A percentile compares a stretch with the other conserved stretches of the same genome.
phyloP scores from a whole-genome alignment of 768 basidiomycete genomes.

The Exsudoporus frostii region DNA sequence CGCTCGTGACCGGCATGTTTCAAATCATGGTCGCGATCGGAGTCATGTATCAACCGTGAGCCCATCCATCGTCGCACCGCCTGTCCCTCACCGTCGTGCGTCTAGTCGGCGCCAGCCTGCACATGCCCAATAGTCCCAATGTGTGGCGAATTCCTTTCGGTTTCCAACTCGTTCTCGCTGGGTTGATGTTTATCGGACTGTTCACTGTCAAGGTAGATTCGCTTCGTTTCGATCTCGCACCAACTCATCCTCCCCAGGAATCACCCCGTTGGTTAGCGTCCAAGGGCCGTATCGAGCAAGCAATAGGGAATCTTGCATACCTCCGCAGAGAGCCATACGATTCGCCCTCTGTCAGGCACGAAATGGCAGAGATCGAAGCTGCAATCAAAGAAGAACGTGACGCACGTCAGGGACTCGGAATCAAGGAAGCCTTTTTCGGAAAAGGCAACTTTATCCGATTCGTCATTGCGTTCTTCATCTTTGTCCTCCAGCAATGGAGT shows the following conservation, averaged over 20 bases:
- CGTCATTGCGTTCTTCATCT: slow-evolving; percentile 78
- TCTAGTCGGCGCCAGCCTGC: slow-evolving; percentile 57
- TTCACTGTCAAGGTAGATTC: slow-evolving; percentile 55
- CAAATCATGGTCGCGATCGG: slow-evolving; percentile 84
- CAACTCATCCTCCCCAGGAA: slow-evolving; percentile 41
- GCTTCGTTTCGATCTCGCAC: not conserved
- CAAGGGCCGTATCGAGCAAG: slow-evolving; percentile 52
- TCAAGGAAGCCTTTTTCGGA: slow-evolving; percentile 70
- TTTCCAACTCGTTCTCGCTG: slow-evolving; percentile 71
- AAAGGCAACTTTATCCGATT: slow-evolving; percentile 83
- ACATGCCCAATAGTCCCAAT: slow-evolving; percentile 43
- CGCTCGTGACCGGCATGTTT: slow-evolving; percentile 82
- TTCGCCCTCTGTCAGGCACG: slow-evolving; percentile 48
- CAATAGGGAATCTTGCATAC: slow-evolving; percentile 59
- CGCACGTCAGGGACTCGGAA: slow-evolving; percentile 60
- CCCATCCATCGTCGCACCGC: not conserved
- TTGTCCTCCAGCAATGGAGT: slow-evolving; percentile 78
- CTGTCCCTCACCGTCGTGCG: not conserved
- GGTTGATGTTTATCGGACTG: slow-evolving; percentile 64
- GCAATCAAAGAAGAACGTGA: slow-evolving; percentile 71
- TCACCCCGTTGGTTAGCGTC: slow-evolving; percentile 77
- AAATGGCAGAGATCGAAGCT: slow-evolving; percentile 80
- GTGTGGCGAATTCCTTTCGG: slow-evolving; percentile 76
- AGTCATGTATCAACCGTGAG: slow-evolving; percentile 78
- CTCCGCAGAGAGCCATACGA: slow-evolving; percentile 46